Base-by-base conservation (phyloP, 225 moss, liverwort and hornwort genomes). In the Straminergon stramineum region DNA sequence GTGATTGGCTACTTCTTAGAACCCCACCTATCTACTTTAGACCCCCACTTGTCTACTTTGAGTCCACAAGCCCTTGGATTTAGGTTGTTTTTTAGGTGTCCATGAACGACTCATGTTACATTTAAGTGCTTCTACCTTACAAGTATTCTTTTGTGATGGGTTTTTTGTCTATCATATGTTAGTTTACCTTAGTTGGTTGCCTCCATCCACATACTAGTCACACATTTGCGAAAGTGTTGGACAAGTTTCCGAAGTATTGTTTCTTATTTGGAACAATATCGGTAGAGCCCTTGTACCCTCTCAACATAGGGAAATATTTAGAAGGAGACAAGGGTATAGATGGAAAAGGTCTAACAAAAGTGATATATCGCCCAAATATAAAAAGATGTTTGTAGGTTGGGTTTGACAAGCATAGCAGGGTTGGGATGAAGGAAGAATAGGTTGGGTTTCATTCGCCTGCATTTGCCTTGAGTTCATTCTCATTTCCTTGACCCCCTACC, bases 221-320 rank as follows among this genome's bases (percentile, higher is more conserved):
- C 9, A 30, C 6, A 2, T 28, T 73, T 74, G 28, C 3, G 5
- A 45, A 74, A 45, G 9, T 0, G 0, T 9, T 17, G 15, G 6
- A 1, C 73, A 45, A 74, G 28, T 28, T 45, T 28, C 0, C 0
- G 0, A 1, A 3, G 10, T 0, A 74, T 6, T 1, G 2, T 10
- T 41, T 48, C 7, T 48, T 30, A 45, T 74, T 74, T 28, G 6
- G 28, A 45, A 45, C 1, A 73, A 1, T n/a, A n/a, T n/a, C n/a
- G n/a, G n/a, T 45, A 28, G 17, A 45, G 8, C 0, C 28, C 10
- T 10, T 3, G 1, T 73, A 3, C 17, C 27, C 3, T 28, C 16
- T 43, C 8, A 43, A 0, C 28, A 73, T 45, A 17, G 2, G 17
- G 1, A 2, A 45, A 6, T 45, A 45, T 45, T 1, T 74, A 3